Percentiles rank a stretch among this genome's conserved stretches.
Evolutionary conservation across 208 protist species (phyloP).

Genomic region (Trypanosoma lewisi): DNA sequence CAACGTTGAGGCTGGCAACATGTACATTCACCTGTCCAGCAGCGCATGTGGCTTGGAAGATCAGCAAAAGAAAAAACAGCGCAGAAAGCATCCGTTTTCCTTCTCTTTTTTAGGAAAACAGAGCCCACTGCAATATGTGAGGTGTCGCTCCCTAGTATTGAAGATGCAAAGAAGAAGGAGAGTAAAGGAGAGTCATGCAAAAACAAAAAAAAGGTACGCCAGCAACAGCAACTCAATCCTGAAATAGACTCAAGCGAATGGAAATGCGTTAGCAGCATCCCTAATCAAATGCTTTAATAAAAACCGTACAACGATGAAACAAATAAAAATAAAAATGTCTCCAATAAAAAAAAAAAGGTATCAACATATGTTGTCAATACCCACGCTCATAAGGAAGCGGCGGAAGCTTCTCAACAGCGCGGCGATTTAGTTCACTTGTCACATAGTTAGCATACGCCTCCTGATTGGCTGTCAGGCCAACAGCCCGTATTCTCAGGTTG

Average conservation of each 20-base stretch:
- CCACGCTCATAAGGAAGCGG: constrained; percentile 53
- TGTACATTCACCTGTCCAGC: constrained; percentile 11
- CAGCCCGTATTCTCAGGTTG: constrained; percentile 4
- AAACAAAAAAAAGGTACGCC: constrained; percentile 3
- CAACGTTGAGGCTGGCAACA: constrained; percentile 24
- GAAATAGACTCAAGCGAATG: no score
- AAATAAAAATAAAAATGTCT: constrained; percentile 12
- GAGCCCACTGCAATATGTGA: background rate
- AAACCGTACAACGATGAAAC: no score
- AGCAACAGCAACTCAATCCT: background rate
- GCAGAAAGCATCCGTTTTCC: no score
- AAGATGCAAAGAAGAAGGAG: constrained; percentile 10
- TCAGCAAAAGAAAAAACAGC: background rate
- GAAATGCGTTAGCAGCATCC: no score
- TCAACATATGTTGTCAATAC: background rate
- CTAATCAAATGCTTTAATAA: no score
- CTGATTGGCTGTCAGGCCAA: constrained; percentile 60
- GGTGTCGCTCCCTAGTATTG: background rate
- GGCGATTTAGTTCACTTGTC: constrained; percentile 43
- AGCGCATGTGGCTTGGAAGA: background rate
- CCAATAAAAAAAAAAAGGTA: constrained; percentile 13
- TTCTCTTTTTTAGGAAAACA: background rate
- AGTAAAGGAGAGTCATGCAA: constrained; percentile 19
- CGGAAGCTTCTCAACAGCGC: constrained; percentile 43
- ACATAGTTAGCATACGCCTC: constrained; percentile 55